A percentile compares a stretch with the other conserved stretches of the same genome.
Evolutionary conservation across 352 stramenopile species (phyloP).

Genomic region (Globisporangium nagaii): DNA sequence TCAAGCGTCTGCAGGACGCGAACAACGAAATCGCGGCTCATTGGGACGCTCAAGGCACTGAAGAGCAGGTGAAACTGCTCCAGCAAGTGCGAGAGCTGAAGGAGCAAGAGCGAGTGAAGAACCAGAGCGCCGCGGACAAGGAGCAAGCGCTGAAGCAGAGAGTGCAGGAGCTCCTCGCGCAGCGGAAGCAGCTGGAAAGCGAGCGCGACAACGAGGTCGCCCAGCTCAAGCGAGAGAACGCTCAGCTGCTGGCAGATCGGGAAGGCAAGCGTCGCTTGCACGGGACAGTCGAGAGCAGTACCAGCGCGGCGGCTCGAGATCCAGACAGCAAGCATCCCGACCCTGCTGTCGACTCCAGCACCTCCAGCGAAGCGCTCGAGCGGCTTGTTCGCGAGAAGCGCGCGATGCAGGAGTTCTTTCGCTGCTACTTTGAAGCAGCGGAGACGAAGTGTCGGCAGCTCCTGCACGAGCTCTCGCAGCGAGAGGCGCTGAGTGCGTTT

Average conservation of each 20-base stretch:
- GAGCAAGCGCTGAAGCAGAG: neutral
- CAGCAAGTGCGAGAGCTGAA: constrained; percentile 14
- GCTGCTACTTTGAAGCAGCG: constrained; percentile 32
- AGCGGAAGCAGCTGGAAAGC: constrained; percentile 4
- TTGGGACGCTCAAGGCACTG: neutral
- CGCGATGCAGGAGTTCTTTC: constrained; percentile 38
- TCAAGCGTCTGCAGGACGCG: neutral
- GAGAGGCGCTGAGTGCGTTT: constrained; percentile 17
- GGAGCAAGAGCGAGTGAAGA: constrained; percentile 9
- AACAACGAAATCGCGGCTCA: neutral
- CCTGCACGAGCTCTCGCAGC: constrained; percentile 19
- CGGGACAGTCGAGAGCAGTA: no score
- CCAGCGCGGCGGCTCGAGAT: neutral
- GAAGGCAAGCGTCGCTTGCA: neutral
- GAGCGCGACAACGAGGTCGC: neutral
- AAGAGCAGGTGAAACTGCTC: constrained; percentile 20
- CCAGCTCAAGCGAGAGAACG: constrained; percentile 1
- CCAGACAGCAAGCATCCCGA: no score
- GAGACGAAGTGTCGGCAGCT: constrained; percentile 45
- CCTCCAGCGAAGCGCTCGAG: constrained; percentile 5
- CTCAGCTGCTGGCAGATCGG: neutral
- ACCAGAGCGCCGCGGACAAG: constrained; percentile 4
- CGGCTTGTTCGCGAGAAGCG: constrained; percentile 35
- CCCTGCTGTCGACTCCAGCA: neutral
- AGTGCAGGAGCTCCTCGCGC: neutral